Percentiles rank a stretch among this genome's conserved stretches.
These are phyloP conservation scores for Ogataea neopini DNA, from an alignment of 805 yeast genomes.

Conservation along the genomic window DNA sequence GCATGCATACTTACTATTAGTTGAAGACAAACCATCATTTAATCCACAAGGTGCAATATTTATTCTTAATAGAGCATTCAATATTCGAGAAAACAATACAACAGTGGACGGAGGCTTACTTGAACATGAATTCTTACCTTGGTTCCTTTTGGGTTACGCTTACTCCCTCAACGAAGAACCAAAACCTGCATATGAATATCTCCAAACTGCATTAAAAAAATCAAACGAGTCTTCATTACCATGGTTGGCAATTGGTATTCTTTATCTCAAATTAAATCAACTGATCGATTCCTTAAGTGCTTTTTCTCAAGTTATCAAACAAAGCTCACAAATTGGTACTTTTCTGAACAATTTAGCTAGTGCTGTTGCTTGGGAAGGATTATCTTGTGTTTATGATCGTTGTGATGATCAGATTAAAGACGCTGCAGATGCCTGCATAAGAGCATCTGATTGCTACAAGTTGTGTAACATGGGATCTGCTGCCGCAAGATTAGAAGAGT, in stretches of 20 bases:
- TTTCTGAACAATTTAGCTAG: constrained; percentile 34
- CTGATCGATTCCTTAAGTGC: constrained; percentile 67
- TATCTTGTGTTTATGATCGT: constrained; percentile 61
- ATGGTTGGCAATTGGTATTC: constrained; percentile 66
- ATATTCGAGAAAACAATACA: constrained; percentile 20
- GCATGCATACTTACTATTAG: constrained; percentile 50
- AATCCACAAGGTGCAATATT: constrained; percentile 40
- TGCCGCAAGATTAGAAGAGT: constrained; percentile 43
- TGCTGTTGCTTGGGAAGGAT: constrained; percentile 67
- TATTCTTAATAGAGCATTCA: constrained; percentile 37
- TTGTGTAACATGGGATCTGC: constrained; percentile 46
- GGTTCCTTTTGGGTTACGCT: constrained; percentile 57
- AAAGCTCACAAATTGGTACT: constrained; percentile 48
- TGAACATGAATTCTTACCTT: constrained; percentile 55
- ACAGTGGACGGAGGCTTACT: constrained; percentile 20
- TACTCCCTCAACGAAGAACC: constrained; percentile 48
- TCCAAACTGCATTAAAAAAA: constrained; percentile 54
- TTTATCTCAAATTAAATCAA: constrained; percentile 59
- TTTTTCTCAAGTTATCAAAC: constrained; percentile 61
- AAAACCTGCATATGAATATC: constrained; percentile 53
- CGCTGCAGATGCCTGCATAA: constrained; percentile 58
- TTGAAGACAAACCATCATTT: constrained; percentile 29
- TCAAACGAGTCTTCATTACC: constrained; percentile 57
- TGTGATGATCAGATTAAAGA: constrained; percentile 61
- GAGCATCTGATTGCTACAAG: constrained; percentile 53